These are phyloP conservation scores for Lactarius vividus DNA, from an alignment of 768 basidiomycete species.

Conservation along the genomic window DNA sequence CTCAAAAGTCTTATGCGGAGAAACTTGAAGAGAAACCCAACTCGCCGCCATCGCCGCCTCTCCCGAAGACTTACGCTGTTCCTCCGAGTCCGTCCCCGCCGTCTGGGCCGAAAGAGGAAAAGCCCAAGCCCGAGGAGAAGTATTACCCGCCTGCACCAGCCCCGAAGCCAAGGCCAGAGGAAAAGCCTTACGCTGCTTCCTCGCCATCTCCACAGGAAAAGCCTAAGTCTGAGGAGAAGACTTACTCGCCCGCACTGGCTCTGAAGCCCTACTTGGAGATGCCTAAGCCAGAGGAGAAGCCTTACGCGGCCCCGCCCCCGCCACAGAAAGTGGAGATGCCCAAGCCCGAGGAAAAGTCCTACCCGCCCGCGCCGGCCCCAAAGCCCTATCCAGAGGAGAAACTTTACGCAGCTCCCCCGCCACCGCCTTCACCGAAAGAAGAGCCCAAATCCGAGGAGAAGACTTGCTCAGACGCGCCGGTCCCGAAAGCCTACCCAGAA, in stretches of 20 bases:
- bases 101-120: not conserved
- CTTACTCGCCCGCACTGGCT: not conserved
- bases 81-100: not conserved
- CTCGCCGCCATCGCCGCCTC: not conserved
- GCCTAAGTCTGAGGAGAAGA: too few relatives aligned
- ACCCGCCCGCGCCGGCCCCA: not conserved
- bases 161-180: not conserved
- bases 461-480: not conserved
- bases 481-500: not conserved
- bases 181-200: too few relatives aligned
- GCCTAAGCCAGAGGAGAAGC: too few relatives aligned
- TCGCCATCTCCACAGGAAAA: too few relatives aligned
- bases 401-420: not conserved
- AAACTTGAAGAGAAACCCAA: not conserved
- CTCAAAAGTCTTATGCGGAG: not conserved
- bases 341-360: not conserved
- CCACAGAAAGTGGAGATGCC: not conserved
- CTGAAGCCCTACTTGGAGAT: not conserved
- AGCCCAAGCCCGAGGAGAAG: constrained; percentile 5
- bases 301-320: not conserved
- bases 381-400: not conserved
- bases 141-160: not conserved
- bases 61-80: not conserved
- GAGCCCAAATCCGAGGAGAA: constrained; percentile 5
- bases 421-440: not conserved